Evolutionary conservation across 495 filamentous ascomycete genomes (phyloP), one percentile per base, ranked within the genome.

Genomic region (Daldinia vernicosa): DNA sequence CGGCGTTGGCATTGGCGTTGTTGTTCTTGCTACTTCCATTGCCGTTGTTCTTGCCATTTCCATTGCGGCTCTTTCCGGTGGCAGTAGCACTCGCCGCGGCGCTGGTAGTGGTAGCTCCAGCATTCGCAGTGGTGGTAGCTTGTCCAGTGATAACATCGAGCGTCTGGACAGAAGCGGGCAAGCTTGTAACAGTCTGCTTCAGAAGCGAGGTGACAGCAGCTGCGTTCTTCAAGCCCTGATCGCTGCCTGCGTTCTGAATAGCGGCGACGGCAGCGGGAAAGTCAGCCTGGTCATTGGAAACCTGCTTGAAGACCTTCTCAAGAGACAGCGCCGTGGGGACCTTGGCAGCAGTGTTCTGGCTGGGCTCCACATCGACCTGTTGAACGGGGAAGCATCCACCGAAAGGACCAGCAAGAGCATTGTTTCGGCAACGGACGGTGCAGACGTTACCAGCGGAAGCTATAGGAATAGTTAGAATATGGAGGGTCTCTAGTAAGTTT

Each of bases 391-490:
- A 82, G 60, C 82, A 83, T 8, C 80, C 77, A 52, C 87, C 86
- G 70, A 89, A 89, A 1, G 87, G 86, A 0, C 86, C 86, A 0
- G 87, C 86, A 11, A 82, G 76, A 9, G 86, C 85, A 30, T 79
- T 81, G 73, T 89, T 89, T 22, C 83, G 75, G 72, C 87, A 84
- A 3, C 85, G 77, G 6, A 88, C 82, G 27, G 87, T 85, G 80
- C 87, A 89, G 60, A 89, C 83, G 51, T 87, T 84, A 3, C 77
- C 78, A 0, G 79, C 78, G 6, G 80, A 84, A 7, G 75, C 83
- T 82, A 24, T 24, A 56, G 15, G 15, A 28, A 6, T 5, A 12
- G 45, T 59, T 59, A 67, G 62, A 5, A 67, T 53, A 30, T 28
- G 35, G 50, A 17, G 7, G 2, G 30, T 33, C 1, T 43, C 1